These are phyloP conservation scores for Backusella psychrophila DNA, from an alignment of 192 early-diverging fungal genomes.

Conservation along the genomic window DNA sequence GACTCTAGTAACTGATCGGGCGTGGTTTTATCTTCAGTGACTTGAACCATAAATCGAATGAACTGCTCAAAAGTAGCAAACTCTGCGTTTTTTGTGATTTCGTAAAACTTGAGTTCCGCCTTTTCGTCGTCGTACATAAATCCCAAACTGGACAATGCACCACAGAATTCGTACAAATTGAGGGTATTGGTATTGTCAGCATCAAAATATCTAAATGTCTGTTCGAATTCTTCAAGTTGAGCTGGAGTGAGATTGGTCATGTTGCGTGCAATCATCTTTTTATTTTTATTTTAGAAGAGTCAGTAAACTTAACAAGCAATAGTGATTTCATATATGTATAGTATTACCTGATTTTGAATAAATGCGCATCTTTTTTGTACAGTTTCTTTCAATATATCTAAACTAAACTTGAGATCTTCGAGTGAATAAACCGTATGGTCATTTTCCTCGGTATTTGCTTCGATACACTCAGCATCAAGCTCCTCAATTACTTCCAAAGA, in stretches of 20 bases:
- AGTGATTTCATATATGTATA: not conserved
- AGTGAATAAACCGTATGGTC: conserved; percentile 91
- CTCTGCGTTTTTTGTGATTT: conserved; percentile 57
- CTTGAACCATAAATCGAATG: conserved; percentile 78
- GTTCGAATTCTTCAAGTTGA: conserved; percentile 90
- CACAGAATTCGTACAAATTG: conserved; percentile 76
- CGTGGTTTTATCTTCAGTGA: conserved; percentile 89
- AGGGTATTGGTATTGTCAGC: conserved; percentile 82
- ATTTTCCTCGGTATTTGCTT: conserved; percentile 92
- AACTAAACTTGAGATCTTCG: conserved; percentile 88
- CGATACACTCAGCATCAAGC: conserved; percentile 65
- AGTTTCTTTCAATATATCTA: conserved; percentile 74
- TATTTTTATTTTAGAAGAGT: not conserved
- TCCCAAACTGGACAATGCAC: conserved; percentile 78
- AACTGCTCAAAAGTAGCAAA: conserved; percentile 87
- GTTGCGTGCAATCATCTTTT: conserved; percentile 79
- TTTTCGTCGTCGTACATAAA: conserved; percentile 74
- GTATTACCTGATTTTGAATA: conserved; percentile 85
- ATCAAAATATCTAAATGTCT: conserved; percentile 92
- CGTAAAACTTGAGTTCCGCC: conserved; percentile 64
- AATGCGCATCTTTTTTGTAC: conserved; percentile 80
- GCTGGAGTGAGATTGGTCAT: conserved; percentile 92
- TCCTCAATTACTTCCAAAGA: conserved; percentile 55
- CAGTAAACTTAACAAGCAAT: not conserved
- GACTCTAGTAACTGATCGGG: conserved; percentile 83